Conservation (phyloP, 1,139 yeast species). For the Taphrina confusa region DNA sequence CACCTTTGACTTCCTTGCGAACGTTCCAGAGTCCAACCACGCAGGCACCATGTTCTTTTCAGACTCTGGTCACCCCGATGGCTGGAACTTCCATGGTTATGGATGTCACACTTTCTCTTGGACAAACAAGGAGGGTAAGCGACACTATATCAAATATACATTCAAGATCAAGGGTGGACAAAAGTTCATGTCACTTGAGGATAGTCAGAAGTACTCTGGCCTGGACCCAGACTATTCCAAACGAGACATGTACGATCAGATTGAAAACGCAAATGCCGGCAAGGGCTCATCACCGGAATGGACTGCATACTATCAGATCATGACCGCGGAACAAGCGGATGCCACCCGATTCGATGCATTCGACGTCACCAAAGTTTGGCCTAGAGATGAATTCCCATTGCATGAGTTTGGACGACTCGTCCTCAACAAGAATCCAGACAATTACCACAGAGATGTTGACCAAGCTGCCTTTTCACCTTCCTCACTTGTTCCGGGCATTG, state of each 20-base stretch:
- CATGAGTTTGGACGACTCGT: slow-evolving; percentile 60
- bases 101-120: slow-evolving; percentile 74
- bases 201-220: slow-evolving; percentile 61
- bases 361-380: slow-evolving; percentile 68
- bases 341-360: slow-evolving; percentile 53
- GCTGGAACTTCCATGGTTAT: slow-evolving; percentile 65
- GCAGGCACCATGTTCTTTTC: slow-evolving; percentile 64
- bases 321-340: slow-evolving; percentile 67
- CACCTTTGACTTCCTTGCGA: slow-evolving; percentile 64
- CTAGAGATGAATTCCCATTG: slow-evolving; percentile 60
- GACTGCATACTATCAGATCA: slow-evolving; percentile 66
- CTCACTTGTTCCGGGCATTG: slow-evolving; percentile 62
- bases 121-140: slow-evolving; percentile 65
- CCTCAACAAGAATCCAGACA: slow-evolving; percentile 58
- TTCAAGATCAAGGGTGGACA: slow-evolving; percentile 62
- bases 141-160: slow-evolving; percentile 68
- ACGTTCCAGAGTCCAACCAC: slow-evolving; percentile 65
- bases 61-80: slow-evolving; percentile 69
- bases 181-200: slow-evolving; percentile 57
- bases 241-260: slow-evolving; percentile 61
- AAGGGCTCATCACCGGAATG: slow-evolving; percentile 62
- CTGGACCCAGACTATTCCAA: slow-evolving; percentile 66
- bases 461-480: slow-evolving; percentile 64
- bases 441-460: slow-evolving; percentile 61
- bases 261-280: slow-evolving; percentile 49